Evolutionary conservation across 768 basidiomycete species (phyloP).

Genomic region (Russula vinacea): DNA sequence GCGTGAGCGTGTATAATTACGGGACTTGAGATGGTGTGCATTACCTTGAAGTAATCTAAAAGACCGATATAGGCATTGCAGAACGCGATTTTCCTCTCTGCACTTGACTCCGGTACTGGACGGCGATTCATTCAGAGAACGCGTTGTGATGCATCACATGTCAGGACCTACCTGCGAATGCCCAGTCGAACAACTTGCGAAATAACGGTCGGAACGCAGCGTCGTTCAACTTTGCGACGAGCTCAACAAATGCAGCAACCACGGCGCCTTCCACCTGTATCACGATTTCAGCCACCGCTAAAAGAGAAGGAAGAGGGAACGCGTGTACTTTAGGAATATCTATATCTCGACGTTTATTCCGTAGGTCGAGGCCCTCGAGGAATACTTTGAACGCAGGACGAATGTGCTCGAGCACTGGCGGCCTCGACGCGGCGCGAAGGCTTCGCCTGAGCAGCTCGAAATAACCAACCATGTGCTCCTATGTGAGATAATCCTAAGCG

Average conservation of each 20-base stretch:
- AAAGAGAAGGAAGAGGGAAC: not conserved
- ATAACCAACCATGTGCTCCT: conserved; percentile 21
- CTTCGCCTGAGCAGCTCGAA: conserved; percentile 28
- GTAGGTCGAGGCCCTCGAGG: conserved; percentile 28
- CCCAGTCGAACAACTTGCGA: conserved; percentile 93
- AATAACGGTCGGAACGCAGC: conserved; percentile 87
- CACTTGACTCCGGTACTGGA: conserved; percentile 32
- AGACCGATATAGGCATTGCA: conserved; percentile 69
- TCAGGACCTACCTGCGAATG: conserved; percentile 50
- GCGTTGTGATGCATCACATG: not conserved
- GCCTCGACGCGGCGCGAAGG: conserved; percentile 21
- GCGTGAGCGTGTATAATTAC: not conserved
- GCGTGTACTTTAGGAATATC: conserved; percentile 33
- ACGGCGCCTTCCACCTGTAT: conserved; percentile 51
- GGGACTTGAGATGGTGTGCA: not conserved
- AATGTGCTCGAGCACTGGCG: conserved; percentile 23
- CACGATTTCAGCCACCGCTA: not conserved
- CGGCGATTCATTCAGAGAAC: conserved; percentile 9
- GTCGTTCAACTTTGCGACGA: conserved; percentile 92
- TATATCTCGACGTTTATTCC: conserved; percentile 11
- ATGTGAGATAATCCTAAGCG: not conserved
- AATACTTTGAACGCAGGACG: conserved; percentile 28
- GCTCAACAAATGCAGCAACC: conserved; percentile 76
- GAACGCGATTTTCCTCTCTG: conserved; percentile 63
- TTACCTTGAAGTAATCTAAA: conserved; percentile 85